These are phyloP conservation scores for Calonectria henricotiae DNA, from an alignment of 2,329 filamentous ascomycete species.

Conservation along the genomic window DNA sequence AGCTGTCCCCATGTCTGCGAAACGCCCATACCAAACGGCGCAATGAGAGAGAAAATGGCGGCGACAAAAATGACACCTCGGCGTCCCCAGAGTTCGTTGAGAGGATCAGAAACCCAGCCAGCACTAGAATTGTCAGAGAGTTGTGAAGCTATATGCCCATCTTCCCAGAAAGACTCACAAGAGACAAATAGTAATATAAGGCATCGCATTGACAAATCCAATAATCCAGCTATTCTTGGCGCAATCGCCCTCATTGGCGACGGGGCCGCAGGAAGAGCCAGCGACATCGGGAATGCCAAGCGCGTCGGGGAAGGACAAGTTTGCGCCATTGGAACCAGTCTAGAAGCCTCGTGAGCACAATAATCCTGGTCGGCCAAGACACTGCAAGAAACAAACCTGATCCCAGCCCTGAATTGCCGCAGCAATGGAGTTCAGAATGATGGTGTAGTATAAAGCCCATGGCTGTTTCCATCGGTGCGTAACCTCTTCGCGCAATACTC, in stretches of 20 bases:
- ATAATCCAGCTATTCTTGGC: conserved; percentile 73
- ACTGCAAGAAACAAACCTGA: conserved; percentile 51
- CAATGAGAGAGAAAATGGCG: conserved; percentile 74
- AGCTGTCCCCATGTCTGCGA: conserved; percentile 74
- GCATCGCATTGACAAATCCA: conserved; percentile 72
- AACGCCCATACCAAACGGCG: conserved; percentile 74
- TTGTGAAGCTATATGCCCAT: not conserved
- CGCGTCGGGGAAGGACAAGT: conserved; percentile 63
- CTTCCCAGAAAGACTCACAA: conserved; percentile 58
- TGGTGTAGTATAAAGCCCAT: conserved; percentile 66
- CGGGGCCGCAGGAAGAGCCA: conserved; percentile 54
- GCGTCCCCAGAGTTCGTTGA: conserved; percentile 73
- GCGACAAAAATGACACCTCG: conserved; percentile 77
- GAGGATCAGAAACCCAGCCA: conserved; percentile 75
- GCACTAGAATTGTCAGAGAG: conserved; percentile 58
- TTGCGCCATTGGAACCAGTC: conserved; percentile 66
- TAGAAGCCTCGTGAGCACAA: conserved; percentile 28
- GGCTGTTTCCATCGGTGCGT: conserved; percentile 69
- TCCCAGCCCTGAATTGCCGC: conserved; percentile 69
- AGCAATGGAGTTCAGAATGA: conserved; percentile 68
- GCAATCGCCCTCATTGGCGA: conserved; percentile 58
- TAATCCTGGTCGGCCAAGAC: conserved; percentile 1
- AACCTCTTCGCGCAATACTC: conserved; percentile 61
- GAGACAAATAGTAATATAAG: conserved; percentile 61
- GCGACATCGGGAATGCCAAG: conserved; percentile 62